Evolutionary conservation across 495 filamentous ascomycete genomes (phyloP).

Genomic region (Neurospora tetrasperma): DNA sequence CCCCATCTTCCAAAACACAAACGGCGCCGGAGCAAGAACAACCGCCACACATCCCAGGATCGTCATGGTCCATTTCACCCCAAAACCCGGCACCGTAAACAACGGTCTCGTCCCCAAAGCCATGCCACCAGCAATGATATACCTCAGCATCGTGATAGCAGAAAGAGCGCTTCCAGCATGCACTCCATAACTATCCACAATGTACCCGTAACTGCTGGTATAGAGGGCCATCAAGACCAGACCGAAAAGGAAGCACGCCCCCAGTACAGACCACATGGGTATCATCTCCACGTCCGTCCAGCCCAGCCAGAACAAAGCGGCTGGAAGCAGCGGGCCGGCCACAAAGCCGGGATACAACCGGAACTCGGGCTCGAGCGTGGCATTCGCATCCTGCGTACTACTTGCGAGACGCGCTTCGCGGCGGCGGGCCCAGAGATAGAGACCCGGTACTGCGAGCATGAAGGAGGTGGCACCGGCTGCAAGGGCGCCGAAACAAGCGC

Average conservation of each 20-base stretch:
- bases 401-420: not conserved
- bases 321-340: conserved; percentile 44
- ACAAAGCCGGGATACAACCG: conserved; percentile 50
- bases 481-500: conserved; percentile 49
- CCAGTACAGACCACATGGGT: conserved; percentile 26
- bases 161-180: conserved; percentile 36
- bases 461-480: conserved; percentile 42
- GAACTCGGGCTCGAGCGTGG: conserved; percentile 39
- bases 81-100: conserved; percentile 18
- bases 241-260: conserved; percentile 24
- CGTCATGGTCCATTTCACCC: conserved; percentile 30
- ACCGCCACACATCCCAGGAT: conserved; percentile 18
- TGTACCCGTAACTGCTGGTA: conserved; percentile 44
- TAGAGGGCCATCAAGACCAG: conserved; percentile 27
- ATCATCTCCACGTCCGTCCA: conserved; percentile 43
- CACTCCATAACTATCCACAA: conserved; percentile 44
- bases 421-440: conserved; percentile 44
- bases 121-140: conserved; percentile 42
- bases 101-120: conserved; percentile 27
- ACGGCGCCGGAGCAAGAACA: conserved; percentile 14
- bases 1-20: conserved; percentile 19
- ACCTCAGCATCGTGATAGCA: conserved; percentile 41
- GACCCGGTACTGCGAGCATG: conserved; percentile 36
- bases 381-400: conserved; percentile 20
- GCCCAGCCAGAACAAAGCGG: conserved; percentile 53